Conservation (phyloP, 2,329 filamentous ascomycete genomes). For the Trichoderma sp. region DNA sequence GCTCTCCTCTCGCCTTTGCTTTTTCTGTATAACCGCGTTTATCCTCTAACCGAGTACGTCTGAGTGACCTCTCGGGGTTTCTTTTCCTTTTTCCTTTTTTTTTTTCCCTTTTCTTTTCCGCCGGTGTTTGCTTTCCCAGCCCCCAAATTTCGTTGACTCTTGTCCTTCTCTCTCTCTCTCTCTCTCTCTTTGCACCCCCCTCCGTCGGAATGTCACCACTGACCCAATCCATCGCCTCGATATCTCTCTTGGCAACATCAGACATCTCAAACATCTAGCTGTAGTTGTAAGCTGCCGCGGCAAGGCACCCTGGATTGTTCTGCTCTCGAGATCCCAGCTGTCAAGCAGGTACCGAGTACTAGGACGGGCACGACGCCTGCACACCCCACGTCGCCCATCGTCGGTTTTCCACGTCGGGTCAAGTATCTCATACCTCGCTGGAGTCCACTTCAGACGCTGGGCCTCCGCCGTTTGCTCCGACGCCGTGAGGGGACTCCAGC, state of each 20-base stretch:
- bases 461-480: neutral
- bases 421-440: neutral
- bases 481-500: neutral
- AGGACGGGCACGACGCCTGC: neutral
- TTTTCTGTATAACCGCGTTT: constrained; percentile 4
- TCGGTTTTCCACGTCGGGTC: neutral
- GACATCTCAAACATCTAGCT: neutral
- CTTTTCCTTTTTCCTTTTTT: neutral
- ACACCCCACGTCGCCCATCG: constrained; percentile 1
- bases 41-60: neutral
- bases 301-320: neutral
- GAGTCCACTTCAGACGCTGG: neutral
- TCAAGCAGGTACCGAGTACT: constrained; percentile 9
- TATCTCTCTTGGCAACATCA: neutral
- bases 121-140: neutral
- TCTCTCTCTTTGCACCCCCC: neutral
- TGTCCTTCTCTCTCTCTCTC: neutral
- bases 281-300: neutral
- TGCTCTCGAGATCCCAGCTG: neutral
- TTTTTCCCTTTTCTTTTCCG: neutral
- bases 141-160: neutral
- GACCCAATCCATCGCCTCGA: neutral
- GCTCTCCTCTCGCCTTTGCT: neutral
- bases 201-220: constrained; percentile 11
- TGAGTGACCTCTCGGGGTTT: neutral